These are phyloP conservation scores for Xylaria nigripes DNA, from an alignment of 495 filamentous ascomycete species.

Conservation along the genomic window DNA sequence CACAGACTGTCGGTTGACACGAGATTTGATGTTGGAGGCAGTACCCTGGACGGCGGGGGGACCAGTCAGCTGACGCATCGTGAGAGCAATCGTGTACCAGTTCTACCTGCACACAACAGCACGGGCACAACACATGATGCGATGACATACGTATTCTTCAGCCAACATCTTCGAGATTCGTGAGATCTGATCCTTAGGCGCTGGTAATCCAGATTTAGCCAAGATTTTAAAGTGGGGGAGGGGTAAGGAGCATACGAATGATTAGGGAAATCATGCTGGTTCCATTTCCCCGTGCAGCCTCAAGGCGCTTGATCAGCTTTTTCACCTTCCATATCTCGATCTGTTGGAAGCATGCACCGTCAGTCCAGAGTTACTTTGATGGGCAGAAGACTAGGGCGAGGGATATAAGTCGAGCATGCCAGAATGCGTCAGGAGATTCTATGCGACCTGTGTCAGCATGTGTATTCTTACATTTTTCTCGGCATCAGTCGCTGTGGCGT, in stretches of 20 bases:
- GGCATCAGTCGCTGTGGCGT: constrained; percentile 79
- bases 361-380: constrained; percentile 14
- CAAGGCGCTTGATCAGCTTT: constrained; percentile 94
- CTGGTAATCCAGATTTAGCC: constrained; percentile 33
- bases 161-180: constrained; percentile 98
- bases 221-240: constrained; percentile 15
- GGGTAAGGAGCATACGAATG: constrained; percentile 59
- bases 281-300: constrained; percentile 88
- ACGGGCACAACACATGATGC: neutral
- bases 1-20: constrained; percentile 95
- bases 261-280: constrained; percentile 99
- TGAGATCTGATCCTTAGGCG: constrained; percentile 96
- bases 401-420: neutral
- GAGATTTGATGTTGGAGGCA: constrained; percentile 98
- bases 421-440: constrained; percentile 1
- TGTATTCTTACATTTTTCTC: constrained; percentile 77
- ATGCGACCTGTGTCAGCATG: neutral
- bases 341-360: constrained; percentile 17
- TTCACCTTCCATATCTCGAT: constrained; percentile 84
- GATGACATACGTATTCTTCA: constrained; percentile 86
- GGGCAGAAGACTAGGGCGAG: constrained; percentile 6
- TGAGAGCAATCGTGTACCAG: neutral
- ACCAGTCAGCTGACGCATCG: constrained; percentile 21
- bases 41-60: constrained; percentile 57
- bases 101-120: neutral